Conservation (phyloP, 495 filamentous ascomycete species). For the Amniculicola lignicola region DNA sequence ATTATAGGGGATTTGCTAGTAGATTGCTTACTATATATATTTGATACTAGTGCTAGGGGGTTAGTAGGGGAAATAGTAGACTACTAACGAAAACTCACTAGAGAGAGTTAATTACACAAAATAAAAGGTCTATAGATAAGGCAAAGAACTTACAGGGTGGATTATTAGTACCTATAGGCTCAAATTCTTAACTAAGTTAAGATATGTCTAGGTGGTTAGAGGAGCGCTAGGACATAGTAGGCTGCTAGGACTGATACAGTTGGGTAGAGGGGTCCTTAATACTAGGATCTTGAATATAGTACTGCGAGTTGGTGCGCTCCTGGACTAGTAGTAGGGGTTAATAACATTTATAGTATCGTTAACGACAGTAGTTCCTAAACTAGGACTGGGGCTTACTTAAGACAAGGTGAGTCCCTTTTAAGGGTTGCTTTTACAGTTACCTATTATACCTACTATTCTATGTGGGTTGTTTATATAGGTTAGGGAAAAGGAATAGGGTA, state of each 20-base stretch:
- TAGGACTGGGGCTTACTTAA: not conserved
- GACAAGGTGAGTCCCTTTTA: not conserved
- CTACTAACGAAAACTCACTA: no score
- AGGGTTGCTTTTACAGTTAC: no score
- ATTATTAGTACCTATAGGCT: not conserved
- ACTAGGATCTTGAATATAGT: not conserved
- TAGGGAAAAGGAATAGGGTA: no score
- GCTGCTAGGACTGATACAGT: not conserved
- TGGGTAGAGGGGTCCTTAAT: not conserved
- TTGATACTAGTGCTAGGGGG: conserved; percentile 18
- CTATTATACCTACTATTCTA: no score
- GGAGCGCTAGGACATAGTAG: not conserved
- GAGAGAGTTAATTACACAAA: no score
- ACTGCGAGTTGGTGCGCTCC: no score
- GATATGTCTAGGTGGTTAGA: not conserved
- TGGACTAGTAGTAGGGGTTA: no score
- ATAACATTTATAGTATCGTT: not conserved
- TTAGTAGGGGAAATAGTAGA: not conserved
- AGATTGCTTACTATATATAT: conserved; percentile 61
- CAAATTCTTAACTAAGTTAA: not conserved
- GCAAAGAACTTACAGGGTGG: not conserved
- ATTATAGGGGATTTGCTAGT: conserved; percentile 79
- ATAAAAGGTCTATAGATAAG: no score
- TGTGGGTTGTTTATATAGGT: no score
- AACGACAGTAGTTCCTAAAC: not conserved